Evolutionary conservation across 495 filamentous ascomycete genomes (phyloP), one percentile per base, ranked within the genome.

Genomic region (Tuber borchii): DNA sequence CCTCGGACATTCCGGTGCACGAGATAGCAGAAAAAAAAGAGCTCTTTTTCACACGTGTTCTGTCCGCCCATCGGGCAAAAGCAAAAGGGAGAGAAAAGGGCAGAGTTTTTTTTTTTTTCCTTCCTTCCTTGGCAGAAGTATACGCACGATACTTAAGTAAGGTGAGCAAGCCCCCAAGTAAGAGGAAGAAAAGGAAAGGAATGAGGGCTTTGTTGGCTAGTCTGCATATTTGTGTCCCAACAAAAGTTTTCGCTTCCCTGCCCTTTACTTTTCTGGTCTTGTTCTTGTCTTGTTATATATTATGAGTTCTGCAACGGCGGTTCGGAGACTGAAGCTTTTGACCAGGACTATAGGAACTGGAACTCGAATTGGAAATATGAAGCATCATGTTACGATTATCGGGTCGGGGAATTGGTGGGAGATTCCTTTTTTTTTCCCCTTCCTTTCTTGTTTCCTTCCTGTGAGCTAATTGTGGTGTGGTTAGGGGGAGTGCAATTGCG

Each of bases 381-480:
- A 93, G 85, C 96, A 97, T 88, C 97, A 94, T 87, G 92, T 99
- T 78, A 91, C 93, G 34, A 90, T 99, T 44, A 89, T 99, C 43
- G 96, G 96, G 65, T 97, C 93, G 71, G 96, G 96, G 76, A 99
- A 99, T 84, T 99, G 96, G 95, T 94, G 87, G 77, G 87, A 80
- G 34, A 72, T 72, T 73, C 10, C 14, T 12, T 26, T 43, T 40
- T 40, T 71, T n/a, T 46, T 71, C 20, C 20, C 26, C 72, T 37
- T 26, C n/a, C 9, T 26, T 26, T 26, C 51, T 5, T 31, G n/a
- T 26, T 61, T 16, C 22, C 22, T 16, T 61, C 51, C 51, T 10
- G 9, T 61, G n/a, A 61, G 42, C 46, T 78, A 45, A 48, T 71
- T 61, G 4, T 6, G 31, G 70, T 72, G 72, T 79, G 72, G 74